Conservation (phyloP, 495 filamentous ascomycete genomes). For the Bombardia bombarda region DNA sequence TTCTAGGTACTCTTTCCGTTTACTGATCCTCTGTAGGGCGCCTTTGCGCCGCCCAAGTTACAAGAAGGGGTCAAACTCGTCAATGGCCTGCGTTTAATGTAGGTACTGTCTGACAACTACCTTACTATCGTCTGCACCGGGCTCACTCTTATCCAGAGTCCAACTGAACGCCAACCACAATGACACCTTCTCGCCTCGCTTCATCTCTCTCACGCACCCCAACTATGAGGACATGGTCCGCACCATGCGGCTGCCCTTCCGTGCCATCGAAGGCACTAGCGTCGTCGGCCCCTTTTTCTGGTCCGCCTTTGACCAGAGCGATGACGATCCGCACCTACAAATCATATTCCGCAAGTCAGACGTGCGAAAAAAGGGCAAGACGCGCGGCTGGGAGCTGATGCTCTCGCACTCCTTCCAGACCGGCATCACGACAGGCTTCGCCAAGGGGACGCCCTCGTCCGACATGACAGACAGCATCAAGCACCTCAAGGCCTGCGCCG, state of each 20-base stretch:
- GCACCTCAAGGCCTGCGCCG: conserved; percentile 35
- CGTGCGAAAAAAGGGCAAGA: conserved; percentile 49
- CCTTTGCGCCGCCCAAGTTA: conserved; percentile 35
- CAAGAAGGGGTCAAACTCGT: conserved; percentile 31
- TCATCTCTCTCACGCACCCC: conserved; percentile 33
- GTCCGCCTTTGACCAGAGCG: conserved; percentile 43
- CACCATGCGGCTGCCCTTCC: conserved; percentile 38
- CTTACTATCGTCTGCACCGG: neutral
- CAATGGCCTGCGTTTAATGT: conserved; percentile 43
- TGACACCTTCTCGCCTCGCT: conserved; percentile 42
- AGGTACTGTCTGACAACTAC: conserved; percentile 8
- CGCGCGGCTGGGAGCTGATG: conserved; percentile 50
- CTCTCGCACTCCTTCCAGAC: conserved; percentile 46
- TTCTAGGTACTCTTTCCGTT: neutral
- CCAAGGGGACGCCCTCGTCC: conserved; percentile 45
- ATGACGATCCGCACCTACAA: conserved; percentile 43
- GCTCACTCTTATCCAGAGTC: conserved; percentile 23
- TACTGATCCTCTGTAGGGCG: conserved; percentile 37
- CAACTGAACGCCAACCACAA: conserved; percentile 42
- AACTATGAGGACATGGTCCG: conserved; percentile 36
- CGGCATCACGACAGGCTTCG: conserved; percentile 43
- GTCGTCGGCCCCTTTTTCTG: conserved; percentile 51
- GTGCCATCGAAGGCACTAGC: conserved; percentile 41
- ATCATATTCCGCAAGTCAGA: conserved; percentile 50
- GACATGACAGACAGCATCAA: conserved; percentile 38